Evolutionary conservation across 2,329 filamentous ascomycete species (phyloP), one percentile per base, ranked within the genome.

Genomic region (Fusarium ramigenum): DNA sequence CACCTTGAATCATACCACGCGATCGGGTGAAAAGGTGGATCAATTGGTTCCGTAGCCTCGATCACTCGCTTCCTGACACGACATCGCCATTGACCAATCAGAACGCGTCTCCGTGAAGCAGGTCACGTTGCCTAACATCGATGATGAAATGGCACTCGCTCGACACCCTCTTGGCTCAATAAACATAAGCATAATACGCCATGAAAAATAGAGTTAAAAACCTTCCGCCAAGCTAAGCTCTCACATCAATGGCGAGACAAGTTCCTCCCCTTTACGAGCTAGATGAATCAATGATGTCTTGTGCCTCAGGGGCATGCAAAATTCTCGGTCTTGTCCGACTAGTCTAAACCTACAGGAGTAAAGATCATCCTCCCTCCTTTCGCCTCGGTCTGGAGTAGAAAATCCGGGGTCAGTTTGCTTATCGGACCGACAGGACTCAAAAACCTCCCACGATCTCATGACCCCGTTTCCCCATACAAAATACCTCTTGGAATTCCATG

Each of bases 141-240:
- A 54, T 54, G 50, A 54, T 40, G 50, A 18, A n/a, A 30, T 54
- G 1, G 0, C 34, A 2, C 19, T n/a, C 3, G 19, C 50, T 2
- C 50, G 19, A 40, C 34, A 40, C 34, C 50, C 23, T 40, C 50
- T 54, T 39, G 15, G 19, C 34, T 12, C 7, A 28, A 28, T 54
- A 12, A 54, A 54, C 34, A 54, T 54, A 54, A 54, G 50, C 50
- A 54, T 54, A 40, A 54, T 14, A 40, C 50, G 34, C 50, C 50
- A 25, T 54, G 4, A 30, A 53, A 37, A 40, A 28, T 40, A 40
- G 18, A 28, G 23, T 39, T 40, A 18, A 54, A 52, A 19, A 14
- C n/a, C 5, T 4, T 40, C 19, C 23, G 50, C 50, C 8, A 54
- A 54, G 34, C 19, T 40, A 5, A 40, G 19, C 19, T 40, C 34